Base-by-base conservation (phyloP, 129 eudicot genomes). In the Arctium lappa region DNA sequence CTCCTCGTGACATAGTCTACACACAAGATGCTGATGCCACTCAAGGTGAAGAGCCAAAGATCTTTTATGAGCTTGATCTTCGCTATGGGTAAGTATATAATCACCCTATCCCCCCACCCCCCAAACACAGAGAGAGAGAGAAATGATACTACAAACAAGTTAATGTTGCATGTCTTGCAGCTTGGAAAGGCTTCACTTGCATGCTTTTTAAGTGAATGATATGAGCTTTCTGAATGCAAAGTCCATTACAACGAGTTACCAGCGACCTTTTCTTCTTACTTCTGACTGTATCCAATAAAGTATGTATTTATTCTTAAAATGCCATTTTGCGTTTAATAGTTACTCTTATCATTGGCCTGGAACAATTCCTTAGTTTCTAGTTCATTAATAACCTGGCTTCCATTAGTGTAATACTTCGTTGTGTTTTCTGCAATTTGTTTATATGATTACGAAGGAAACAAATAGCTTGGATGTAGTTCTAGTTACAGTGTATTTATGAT, bases 1-100 rank as follows among this genome's bases (percentile, higher is more conserved):
- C 99, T 77, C 99, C 99, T 44, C 98, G 98, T 83, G 98, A 95
- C 74, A 92, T 95, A 76, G 78, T 92, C 63, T 95, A 89, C 83
- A 88, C 92, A 48, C 93, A 91, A 88, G 86, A 92, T 79, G 99
- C 99, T 73, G 98, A 94, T 86, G 87, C 94, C 48, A 90, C 86
- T 78, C 89, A 85, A 79, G 88, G 80, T 33, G 94, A 95, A 82
- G 87, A 92, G 76, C 97, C 99, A 63, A 82, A 81, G 29, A 78
- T 92, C 74, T 87, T 92, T 79, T 91, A 89, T 81, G 88, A 91
- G 80, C 99, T 95, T 82, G 99, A 95, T 85, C 95, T 91, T 85
- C 97, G 99, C 68, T 95, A 92, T 83, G 99, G 97, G 99, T 95
- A 92, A 60, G 92, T 40, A 65, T 38, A 6, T 53, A 27, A 39